Base-by-base conservation (phyloP, 148 eudicot species). In the Camellia granthamiana region DNA sequence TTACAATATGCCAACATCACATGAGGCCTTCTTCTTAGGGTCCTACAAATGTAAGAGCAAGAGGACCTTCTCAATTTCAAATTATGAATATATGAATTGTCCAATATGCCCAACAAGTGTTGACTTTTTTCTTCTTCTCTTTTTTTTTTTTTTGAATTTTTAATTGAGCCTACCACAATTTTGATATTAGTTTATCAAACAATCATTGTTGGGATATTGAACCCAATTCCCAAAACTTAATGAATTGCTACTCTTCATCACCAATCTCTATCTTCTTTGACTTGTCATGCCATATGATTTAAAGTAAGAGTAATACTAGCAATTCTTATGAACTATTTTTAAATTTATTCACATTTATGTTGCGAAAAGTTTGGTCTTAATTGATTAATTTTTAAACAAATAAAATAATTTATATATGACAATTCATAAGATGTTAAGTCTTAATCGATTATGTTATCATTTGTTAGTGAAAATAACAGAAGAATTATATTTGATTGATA, bases 1-100 rank as follows among this genome's bases (percentile, higher is more conserved):
- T 70, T 58, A 14, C 65, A 75, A 58, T 58, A 42, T 58, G 65
- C 77, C 77, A 75, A 58, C 47, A 58, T 58, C 65, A 75, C 65
- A 75, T 58, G 77, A 56, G 19, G 72, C 43, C 63, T 18, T 60
- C 51, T 23, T 4, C 58, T 51, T 72, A 59, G 78, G 78, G 67
- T 42, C 78, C 67, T 75, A 75, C 77, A 65, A 58, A 61, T 30
- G 59, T 47, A 2, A 55, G 11, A 55, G 58, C 77, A 56, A 56
- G 12, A 43, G 52, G 67, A 60, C 67, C 8, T 75, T 59, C 67
- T 18, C 75, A 46, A 56, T 75, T 75, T 56, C 65, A 38, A 56
- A 75, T 75, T 52, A 75, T 16, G 14, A 62, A 59, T 58, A 59
- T 42, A 6, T 59, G 52, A 75, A 42, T 59, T 58, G 67, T 60